Conservation (phyloP, 768 basidiomycete genomes). For the Boletus speciosus region DNA sequence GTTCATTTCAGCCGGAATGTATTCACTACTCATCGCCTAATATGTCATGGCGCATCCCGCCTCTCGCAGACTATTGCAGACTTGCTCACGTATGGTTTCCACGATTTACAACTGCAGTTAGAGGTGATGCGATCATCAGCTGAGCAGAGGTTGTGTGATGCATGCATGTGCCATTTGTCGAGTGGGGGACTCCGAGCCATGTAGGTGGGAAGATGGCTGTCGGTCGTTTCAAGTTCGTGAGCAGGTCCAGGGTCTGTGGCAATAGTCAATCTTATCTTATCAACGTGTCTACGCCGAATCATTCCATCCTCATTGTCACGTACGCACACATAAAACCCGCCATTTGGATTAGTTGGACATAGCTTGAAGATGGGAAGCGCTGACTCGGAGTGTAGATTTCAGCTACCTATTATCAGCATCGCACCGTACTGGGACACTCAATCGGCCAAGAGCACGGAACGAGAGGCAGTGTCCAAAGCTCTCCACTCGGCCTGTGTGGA, state of each 20-base stretch:
- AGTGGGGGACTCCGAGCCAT: not conserved
- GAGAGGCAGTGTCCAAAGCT: constrained; percentile 48
- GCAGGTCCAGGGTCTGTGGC: not conserved
- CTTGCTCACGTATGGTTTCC: not conserved
- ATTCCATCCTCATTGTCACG: not conserved
- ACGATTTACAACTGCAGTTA: not conserved
- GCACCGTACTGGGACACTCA: constrained; percentile 53
- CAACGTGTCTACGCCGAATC: not conserved
- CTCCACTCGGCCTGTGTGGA: constrained; percentile 72
- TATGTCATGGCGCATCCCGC: constrained; percentile 1
- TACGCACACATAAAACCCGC: not conserved
- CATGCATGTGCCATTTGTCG: not conserved
- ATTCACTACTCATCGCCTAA: constrained; percentile 22
- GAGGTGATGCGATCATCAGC: not conserved
- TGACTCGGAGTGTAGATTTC: constrained; percentile 4
- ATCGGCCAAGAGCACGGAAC: constrained; percentile 28
- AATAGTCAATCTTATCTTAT: constrained; percentile 18
- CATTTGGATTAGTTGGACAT: not conserved
- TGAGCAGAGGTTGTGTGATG: not conserved
- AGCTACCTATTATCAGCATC: constrained; percentile 71
- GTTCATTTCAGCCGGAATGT: constrained; percentile 15
- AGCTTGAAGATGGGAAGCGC: constrained; percentile 10
- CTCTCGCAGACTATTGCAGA: not conserved
- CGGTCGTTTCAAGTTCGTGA: not conserved
- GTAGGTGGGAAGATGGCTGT: not conserved